Evolutionary conservation across 208 protist genomes (phyloP).

Genomic region (Crithidia thermophila): DNA sequence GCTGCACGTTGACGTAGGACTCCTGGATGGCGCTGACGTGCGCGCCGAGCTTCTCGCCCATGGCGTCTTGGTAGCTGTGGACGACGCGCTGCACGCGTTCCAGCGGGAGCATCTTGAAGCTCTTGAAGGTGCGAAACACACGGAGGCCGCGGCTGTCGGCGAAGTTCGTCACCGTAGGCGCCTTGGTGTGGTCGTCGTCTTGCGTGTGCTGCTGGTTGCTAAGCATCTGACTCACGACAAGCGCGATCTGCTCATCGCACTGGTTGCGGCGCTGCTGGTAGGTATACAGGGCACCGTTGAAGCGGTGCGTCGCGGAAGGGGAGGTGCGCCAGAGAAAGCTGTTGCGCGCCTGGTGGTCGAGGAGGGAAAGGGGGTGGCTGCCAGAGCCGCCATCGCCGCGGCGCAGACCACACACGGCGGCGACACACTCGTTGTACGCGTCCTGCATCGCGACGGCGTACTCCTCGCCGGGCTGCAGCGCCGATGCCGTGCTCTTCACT

Average conservation of each 20-base stretch:
- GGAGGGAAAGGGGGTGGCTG: neutral
- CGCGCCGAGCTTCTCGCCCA: constrained; percentile 64
- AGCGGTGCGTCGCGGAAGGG: constrained; percentile 35
- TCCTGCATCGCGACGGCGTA: constrained; percentile 43
- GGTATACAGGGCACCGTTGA: constrained; percentile 38
- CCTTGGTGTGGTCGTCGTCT: constrained; percentile 12
- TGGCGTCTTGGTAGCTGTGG: constrained; percentile 59
- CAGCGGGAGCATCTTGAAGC: constrained; percentile 70
- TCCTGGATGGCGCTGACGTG: constrained; percentile 70
- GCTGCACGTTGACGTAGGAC: constrained; percentile 66
- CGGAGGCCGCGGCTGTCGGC: constrained; percentile 38
- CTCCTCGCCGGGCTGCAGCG: constrained; percentile 30
- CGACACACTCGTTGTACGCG: constrained; percentile 55
- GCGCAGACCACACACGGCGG: constrained; percentile 13
- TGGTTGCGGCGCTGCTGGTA: constrained; percentile 47
- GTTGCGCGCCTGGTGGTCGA: neutral
- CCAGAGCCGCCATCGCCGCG: neutral
- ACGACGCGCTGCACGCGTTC: constrained; percentile 74
- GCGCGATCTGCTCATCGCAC: constrained; percentile 75
- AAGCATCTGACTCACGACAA: constrained; percentile 66
- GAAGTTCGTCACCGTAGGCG: constrained; percentile 4
- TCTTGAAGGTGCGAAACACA: constrained; percentile 68
- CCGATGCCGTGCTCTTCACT: constrained; percentile 3
- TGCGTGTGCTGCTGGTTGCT: constrained; percentile 50
- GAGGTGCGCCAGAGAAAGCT: constrained; percentile 59